Base-by-base conservation (phyloP, 179 eudicot species). In the Carnegiea gigantea region DNA sequence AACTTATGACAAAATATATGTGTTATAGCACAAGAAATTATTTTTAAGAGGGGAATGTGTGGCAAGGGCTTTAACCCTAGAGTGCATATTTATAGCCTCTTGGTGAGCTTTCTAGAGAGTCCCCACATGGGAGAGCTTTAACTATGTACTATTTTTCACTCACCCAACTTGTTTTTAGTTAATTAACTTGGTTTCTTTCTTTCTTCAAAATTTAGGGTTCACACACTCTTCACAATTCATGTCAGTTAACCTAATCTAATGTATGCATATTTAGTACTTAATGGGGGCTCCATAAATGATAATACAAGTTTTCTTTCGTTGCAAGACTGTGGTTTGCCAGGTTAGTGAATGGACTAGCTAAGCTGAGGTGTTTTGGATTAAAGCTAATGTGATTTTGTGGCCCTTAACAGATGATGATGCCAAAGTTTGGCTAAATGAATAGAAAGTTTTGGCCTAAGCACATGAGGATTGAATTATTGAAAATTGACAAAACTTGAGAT, bases 41-140 rank as follows among this genome's bases (percentile, higher is more conserved):
- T 6, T 67, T 33, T 30, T 30, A 70, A 2, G 73, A 8, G 21
- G 46, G n/a, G 15, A 0, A 33, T 24, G 12, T 28, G 71, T 24
- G 38, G 7, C 36, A 70, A 70, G 73, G 10, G 23, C 43, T 15
- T 70, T 33, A 70, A 70, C 20, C 43, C 46, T 36, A 33, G n/a
- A 70, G 73, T 70, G 73, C 46, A 70, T 70, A 70, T 70, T 30
- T 70, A 70, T 70, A 70, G 73, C 44, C 43, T 36, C 46, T 70
- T 70, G 36, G 23, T 15, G 73, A 33, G 73, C 73, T 70, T 70
- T 70, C 23, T 70, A 36, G 73, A 12, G 73, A 70, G 46, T 8
- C 73, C 46, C 73, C 73, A 70, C 73, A 70, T 70, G 73, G 73
- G 73, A 36, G 21, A 30, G 21, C 15, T 70, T 70, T 70, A 33